A percentile compares a stretch with the other conserved stretches of the same genome.
phyloP scores from a whole-genome alignment of 306 rosid genomes.

The Trifolium pratense region DNA sequence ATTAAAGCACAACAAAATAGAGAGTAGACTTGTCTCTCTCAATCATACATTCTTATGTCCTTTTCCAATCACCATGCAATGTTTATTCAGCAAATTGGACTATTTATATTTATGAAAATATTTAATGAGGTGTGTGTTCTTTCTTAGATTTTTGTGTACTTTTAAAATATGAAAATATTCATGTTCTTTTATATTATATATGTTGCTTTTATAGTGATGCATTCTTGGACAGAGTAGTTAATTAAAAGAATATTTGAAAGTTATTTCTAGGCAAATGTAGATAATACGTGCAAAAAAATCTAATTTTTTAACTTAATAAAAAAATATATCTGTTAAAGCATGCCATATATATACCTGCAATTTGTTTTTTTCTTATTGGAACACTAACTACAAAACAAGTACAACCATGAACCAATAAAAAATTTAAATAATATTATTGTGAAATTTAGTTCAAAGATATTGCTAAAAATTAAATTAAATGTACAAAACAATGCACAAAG shows the following conservation, averaged over 20 bases:
- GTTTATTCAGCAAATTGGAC: constrained; percentile 22
- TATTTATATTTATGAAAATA: background rate
- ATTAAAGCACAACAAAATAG: constrained; percentile 4
- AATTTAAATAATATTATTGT: constrained; percentile 3
- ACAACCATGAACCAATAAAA: background rate
- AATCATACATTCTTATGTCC: constrained; percentile 12
- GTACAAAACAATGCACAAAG: background rate
- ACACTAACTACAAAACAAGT: background rate
- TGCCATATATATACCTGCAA: background rate
- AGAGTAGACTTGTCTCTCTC: background rate
- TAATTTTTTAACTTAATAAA: background rate
- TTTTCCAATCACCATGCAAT: constrained; percentile 37
- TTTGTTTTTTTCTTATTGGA: background rate
- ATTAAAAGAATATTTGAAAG: background rate
- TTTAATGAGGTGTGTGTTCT: background rate
- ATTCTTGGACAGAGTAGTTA: background rate
- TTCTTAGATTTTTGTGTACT: background rate
- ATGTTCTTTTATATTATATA: background rate
- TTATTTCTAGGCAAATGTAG: background rate
- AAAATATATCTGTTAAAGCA: background rate
- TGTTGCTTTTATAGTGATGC: background rate
- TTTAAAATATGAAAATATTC: background rate
- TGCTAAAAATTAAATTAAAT: background rate
- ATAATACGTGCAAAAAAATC: background rate
- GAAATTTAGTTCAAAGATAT: background rate